A percentile compares a stretch with the other conserved stretches of the same genome.
Evolutionary conservation across 441 rosid species (phyloP).

Genomic region (Rhodomyrtus psidioides): DNA sequence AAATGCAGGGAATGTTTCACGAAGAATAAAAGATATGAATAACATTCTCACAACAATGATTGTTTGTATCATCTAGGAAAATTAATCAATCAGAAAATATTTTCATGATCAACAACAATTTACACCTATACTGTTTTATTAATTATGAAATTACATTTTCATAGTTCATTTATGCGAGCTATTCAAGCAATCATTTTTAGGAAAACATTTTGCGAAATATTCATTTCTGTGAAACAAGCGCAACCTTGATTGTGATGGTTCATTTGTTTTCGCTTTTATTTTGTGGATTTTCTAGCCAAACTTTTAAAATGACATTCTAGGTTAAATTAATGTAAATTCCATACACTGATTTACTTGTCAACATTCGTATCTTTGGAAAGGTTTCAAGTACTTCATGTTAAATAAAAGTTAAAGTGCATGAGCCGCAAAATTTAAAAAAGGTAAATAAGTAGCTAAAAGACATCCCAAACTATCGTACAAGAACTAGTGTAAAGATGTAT

Average conservation of each 20-base stretch:
- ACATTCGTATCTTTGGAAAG: not conserved
- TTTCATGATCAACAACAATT: not conserved
- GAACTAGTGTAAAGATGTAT: not conserved
- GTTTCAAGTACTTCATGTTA: not conserved
- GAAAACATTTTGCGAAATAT: not conserved
- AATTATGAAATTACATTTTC: not conserved
- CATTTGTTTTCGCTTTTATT: not conserved
- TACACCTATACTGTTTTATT: not conserved
- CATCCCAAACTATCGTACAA: not conserved
- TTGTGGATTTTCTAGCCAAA: not conserved
- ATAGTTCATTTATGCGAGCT: not conserved
- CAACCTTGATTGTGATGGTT: not conserved
- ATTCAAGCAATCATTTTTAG: not conserved
- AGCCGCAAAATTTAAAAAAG: not conserved
- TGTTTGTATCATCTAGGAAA: not conserved
- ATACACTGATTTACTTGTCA: not conserved
- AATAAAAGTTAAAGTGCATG: not conserved
- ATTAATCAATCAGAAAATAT: not conserved
- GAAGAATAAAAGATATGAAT: not conserved
- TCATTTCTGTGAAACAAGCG: not conserved
- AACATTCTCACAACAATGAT: not conserved
- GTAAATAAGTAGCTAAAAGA: not conserved
- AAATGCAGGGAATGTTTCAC: not conserved
- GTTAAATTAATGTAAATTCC: not conserved
- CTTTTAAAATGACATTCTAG: not conserved